A percentile compares a stretch with the other conserved stretches of the same genome.
These are phyloP conservation scores for Penicillium sp. DNA, from an alignment of 2,329 filamentous ascomycete genomes.

Conservation along the genomic window DNA sequence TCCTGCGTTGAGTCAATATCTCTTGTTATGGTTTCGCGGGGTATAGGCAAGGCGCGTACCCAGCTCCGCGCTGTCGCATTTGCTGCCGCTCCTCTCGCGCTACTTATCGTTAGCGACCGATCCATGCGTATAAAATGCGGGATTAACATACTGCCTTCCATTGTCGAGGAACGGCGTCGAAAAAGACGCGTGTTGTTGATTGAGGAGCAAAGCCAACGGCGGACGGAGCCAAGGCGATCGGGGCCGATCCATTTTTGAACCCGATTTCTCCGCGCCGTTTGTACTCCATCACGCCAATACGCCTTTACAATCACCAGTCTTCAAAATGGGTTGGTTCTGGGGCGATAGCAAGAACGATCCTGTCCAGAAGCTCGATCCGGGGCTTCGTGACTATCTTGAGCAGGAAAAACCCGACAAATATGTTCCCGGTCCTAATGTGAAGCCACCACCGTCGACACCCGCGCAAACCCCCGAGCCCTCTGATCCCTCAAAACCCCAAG, in stretches of 20 bases:
- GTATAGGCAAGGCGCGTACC: conserved; percentile 45
- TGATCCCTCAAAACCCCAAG: conserved; percentile 34
- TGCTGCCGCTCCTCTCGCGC: conserved; percentile 57
- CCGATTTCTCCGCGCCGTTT: conserved; percentile 25
- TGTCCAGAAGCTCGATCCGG: conserved; percentile 75
- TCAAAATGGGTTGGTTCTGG: conserved; percentile 66
- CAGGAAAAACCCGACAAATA: conserved; percentile 78
- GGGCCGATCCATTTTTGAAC: conserved; percentile 29
- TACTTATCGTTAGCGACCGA: conserved; percentile 25
- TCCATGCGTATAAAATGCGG: not conserved
- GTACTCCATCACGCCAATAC: not conserved
- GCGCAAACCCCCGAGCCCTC: conserved; percentile 23
- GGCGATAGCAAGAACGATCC: conserved; percentile 61
- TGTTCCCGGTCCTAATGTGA: conserved; percentile 37
- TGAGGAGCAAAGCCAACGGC: conserved; percentile 20
- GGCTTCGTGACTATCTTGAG: conserved; percentile 80
- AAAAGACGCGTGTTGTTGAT: conserved; percentile 36
- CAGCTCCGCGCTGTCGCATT: conserved; percentile 61
- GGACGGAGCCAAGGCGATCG: conserved; percentile 21
- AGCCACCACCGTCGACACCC: conserved; percentile 26
- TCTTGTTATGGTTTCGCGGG: conserved; percentile 31
- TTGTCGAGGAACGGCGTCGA: conserved; percentile 36
- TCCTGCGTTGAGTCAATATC: conserved; percentile 34
- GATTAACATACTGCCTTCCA: conserved; percentile 41
- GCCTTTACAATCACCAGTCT: not conserved